Conservation (phyloP, 345 rosid genomes). For the Pistacia atlantica region DNA sequence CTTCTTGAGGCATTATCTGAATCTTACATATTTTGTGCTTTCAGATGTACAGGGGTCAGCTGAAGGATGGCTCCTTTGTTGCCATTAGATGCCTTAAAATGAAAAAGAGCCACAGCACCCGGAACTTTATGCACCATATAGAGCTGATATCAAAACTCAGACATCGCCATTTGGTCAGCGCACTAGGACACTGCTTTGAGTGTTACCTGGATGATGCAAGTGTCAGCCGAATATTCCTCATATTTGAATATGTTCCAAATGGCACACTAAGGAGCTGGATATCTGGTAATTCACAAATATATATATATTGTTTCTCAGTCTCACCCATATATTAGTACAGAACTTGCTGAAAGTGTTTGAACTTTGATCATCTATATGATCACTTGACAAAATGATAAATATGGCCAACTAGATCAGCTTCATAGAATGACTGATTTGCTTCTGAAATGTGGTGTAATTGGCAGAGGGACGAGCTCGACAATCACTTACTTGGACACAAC, state of each 20-base stretch:
- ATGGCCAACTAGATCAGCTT: background rate
- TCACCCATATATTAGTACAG: background rate
- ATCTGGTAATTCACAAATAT: slow-evolving; percentile 55
- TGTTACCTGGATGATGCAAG: slow-evolving; percentile 93
- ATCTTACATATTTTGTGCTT: slow-evolving; percentile 14
- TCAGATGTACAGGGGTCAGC: slow-evolving; percentile 86
- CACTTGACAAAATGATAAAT: background rate
- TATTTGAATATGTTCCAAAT: slow-evolving; percentile 86
- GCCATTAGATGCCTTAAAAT: slow-evolving; percentile 86
- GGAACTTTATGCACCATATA: slow-evolving; percentile 78
- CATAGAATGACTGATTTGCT: too few relatives aligned
- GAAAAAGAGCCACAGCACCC: slow-evolving; percentile 75
- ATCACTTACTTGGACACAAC: slow-evolving; percentile 75
- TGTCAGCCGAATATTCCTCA: slow-evolving; percentile 87
- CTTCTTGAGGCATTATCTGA: background rate
- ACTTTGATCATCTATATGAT: background rate
- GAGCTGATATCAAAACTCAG: slow-evolving; percentile 87
- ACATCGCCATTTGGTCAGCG: slow-evolving; percentile 84
- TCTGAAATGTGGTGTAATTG: slow-evolving; percentile 6
- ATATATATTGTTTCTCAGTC: background rate
- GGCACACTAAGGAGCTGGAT: slow-evolving; percentile 89
- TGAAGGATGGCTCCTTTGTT: slow-evolving; percentile 74
- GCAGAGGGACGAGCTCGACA: slow-evolving; percentile 51
- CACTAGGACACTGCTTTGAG: slow-evolving; percentile 91
- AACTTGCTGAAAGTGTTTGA: background rate